These are phyloP conservation scores for Adansonia rubrostipa DNA, from an alignment of 441 rosid species.

Conservation along the genomic window DNA sequence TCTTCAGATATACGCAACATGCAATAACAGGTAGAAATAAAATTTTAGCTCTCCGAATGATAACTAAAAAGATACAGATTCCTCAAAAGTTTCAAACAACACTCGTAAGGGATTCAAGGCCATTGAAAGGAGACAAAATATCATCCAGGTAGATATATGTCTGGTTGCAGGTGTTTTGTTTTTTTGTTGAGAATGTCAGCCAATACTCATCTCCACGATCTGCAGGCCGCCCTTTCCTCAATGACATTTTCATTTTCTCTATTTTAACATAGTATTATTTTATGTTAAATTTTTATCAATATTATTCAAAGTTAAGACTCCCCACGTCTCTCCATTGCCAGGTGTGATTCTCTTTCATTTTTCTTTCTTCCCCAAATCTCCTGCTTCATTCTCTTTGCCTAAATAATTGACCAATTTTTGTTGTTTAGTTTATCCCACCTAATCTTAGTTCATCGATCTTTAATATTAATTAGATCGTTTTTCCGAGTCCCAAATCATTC, in stretches of 20 bases:
- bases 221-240: constrained; percentile 15
- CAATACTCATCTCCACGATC: constrained; percentile 35
- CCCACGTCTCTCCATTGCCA: constrained; percentile 48
- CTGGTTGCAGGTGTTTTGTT: constrained; percentile 27
- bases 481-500: neutral
- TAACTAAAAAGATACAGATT: neutral
- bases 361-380: constrained; percentile 27
- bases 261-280: neutral
- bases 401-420: constrained; percentile 19
- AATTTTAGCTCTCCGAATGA: neutral
- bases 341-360: constrained; percentile 38
- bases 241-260: neutral
- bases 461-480: neutral
- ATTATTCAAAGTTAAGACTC: constrained; percentile 15
- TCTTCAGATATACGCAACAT: neutral
- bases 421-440: constrained; percentile 13
- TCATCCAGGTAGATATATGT: constrained; percentile 27
- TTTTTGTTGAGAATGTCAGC: constrained; percentile 24
- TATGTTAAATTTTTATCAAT: neutral
- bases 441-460: constrained; percentile 13
- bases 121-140: constrained; percentile 33
- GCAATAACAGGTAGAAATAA: neutral
- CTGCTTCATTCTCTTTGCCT: neutral
- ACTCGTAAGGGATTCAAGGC: constrained; percentile 11
- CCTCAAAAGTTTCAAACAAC: neutral